Base-by-base conservation (phyloP, 1,284 basidiomycete genomes). In the Schizophyllum commune region DNA sequence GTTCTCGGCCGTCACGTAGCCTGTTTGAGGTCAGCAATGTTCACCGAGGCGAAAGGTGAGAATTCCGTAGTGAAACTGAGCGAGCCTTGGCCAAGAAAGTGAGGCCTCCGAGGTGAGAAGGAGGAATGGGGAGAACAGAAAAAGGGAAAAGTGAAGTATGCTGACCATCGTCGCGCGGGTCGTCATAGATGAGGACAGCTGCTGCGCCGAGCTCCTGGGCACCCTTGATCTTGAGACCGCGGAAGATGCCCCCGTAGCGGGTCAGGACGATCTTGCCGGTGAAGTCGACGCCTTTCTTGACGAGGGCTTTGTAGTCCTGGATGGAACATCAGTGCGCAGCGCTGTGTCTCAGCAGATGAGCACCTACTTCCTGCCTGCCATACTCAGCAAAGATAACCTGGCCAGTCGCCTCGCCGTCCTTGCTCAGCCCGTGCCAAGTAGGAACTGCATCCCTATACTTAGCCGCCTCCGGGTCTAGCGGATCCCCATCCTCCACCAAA, bases 171-270 rank as follows among this genome's bases (percentile, higher is more conserved):
- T 97, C 94, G 60, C 86, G 86, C 13, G 91, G 90, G 74, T 98
- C 96, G 15, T 86, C 86, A 75, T 94, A 98, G 68, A 98, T 95
- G 57, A 90, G 72, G 32, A 85, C 76, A 65, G 86, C 86, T 60
- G 76, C 84, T 7, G 87, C 93, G 20, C 95, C 95, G 4, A 85
- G 84, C 65, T 94, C 91, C 68, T 94, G 83, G 1, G 94, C 93
- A 1, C 86, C 83, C 76, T 91, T 83, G 60, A 94, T 79, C 84
- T 90, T 90, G 27, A 98, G 79, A 15, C 96, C 96, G 65, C 96
- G 88, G 79, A 93, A 93, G 61, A 84, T 76, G 22, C 58, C 72
- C 32, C 94, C 95, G 70, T 98, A 98, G 60, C 93, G 88, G 59
- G 83, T 83, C 13, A 98, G 78, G n/a, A 88, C 89, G 62, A 98